Conservation (phyloP, 805 yeast species). For the Candida glaebosa region DNA sequence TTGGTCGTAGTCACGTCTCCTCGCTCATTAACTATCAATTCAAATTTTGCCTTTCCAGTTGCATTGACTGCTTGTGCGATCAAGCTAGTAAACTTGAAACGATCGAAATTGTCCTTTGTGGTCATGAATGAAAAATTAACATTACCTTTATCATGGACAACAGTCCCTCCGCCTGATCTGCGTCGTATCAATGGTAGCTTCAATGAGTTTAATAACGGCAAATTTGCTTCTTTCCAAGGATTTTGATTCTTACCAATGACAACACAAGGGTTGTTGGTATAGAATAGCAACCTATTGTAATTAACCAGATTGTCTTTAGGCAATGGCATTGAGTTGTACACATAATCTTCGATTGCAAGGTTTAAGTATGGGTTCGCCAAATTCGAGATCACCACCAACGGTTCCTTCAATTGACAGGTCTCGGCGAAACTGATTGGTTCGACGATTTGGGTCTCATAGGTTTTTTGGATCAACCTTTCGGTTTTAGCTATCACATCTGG, state of each 20-base stretch:
- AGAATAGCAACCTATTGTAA: slow-evolving; percentile 61
- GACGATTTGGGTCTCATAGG: neutral
- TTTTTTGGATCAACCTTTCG: slow-evolving; percentile 7
- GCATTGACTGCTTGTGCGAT: slow-evolving; percentile 34
- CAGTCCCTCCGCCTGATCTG: slow-evolving; percentile 93
- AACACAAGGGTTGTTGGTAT: slow-evolving; percentile 79
- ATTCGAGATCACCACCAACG: slow-evolving; percentile 56
- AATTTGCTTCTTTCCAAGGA: slow-evolving; percentile 82
- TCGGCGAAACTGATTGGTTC: neutral
- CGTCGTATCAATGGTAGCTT: slow-evolving; percentile 72
- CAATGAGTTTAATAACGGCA: slow-evolving; percentile 48
- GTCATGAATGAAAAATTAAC: slow-evolving; percentile 82
- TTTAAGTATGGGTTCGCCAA: slow-evolving; percentile 68
- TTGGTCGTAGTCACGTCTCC: slow-evolving; percentile 67
- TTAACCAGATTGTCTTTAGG: slow-evolving; percentile 14
- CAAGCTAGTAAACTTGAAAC: slow-evolving; percentile 50
- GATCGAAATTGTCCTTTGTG: slow-evolving; percentile 58
- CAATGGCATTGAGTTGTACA: slow-evolving; percentile 63
- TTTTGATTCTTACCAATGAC: slow-evolving; percentile 96
- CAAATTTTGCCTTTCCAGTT: slow-evolving; percentile 8
- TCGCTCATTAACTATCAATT: slow-evolving; percentile 58
- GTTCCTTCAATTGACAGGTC: slow-evolving; percentile 18
- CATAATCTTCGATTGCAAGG: slow-evolving; percentile 75
- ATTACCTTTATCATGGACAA: slow-evolving; percentile 89
- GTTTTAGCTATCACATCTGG: slow-evolving; percentile 22